These are phyloP conservation scores for Pythium brachiatum DNA, from an alignment of 352 stramenopile species.

Conservation along the genomic window DNA sequence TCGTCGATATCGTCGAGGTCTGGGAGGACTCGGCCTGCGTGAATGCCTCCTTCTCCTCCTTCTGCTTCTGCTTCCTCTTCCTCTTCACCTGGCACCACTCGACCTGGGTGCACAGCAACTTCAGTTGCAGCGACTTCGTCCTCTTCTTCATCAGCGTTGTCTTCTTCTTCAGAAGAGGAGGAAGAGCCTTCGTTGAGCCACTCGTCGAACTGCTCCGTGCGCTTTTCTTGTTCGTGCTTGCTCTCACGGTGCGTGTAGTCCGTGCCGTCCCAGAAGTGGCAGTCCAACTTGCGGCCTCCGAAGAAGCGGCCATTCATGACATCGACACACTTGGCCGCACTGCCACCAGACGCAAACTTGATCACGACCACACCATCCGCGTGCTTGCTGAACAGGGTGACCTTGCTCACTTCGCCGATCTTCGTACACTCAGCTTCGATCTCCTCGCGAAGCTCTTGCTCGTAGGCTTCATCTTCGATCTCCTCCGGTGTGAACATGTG, in stretches of 20 bases:
- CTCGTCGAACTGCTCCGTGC: conserved; percentile 92
- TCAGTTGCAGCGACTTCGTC: background rate
- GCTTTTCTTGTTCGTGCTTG: conserved; percentile 75
- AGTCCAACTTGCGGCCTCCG: conserved; percentile 82
- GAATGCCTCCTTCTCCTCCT: conserved; percentile 25
- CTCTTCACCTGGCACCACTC: background rate
- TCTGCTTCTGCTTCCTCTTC: conserved; percentile 9
- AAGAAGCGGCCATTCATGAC: conserved; percentile 90
- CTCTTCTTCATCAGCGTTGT: conserved; percentile 17
- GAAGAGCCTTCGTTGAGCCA: conserved; percentile 90
- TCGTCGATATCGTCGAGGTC: conserved; percentile 27
- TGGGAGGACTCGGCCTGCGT: conserved; percentile 56
- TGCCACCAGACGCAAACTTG: conserved; percentile 90
- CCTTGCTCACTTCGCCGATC: conserved; percentile 78
- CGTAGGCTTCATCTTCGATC: conserved; percentile 78
- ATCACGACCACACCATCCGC: conserved; percentile 91
- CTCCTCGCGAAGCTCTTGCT: conserved; percentile 71
- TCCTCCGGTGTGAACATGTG: conserved; percentile 93
- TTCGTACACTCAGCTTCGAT: conserved; percentile 85
- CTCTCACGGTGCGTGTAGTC: conserved; percentile 90
- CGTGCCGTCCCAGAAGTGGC: conserved; percentile 94
- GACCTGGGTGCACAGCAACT: background rate
- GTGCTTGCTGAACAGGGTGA: conserved; percentile 95
- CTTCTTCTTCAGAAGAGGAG: conserved; percentile 42
- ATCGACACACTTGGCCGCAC: conserved; percentile 84